Conservation (phyloP, 345 rosid species). For the Abelmoschus esculentus region DNA sequence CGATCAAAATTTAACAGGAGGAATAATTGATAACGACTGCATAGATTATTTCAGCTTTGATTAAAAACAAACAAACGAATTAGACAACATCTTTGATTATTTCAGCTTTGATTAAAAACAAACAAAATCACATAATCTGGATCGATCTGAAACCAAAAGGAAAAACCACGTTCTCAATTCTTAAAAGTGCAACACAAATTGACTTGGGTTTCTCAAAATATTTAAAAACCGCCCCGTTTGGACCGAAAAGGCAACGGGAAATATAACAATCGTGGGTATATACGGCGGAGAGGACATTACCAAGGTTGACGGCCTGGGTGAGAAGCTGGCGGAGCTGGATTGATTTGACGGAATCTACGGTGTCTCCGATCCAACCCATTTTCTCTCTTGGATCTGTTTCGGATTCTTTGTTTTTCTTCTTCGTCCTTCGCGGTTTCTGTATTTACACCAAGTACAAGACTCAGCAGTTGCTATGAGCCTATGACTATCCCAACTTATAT, state of each 20-base stretch:
- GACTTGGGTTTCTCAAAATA: too few species aligned
- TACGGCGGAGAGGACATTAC: constrained; percentile 21
- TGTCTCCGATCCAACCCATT: constrained; percentile 81
- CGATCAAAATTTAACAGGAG: background rate
- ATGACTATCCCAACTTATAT: too few species aligned
- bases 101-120: too few species aligned
- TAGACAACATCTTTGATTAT: too few species aligned
- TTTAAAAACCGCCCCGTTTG: too few species aligned
- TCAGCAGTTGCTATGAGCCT: background rate
- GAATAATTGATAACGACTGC: background rate
- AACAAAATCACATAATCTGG: background rate
- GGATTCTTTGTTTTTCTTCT: background rate
- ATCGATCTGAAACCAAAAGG: background rate
- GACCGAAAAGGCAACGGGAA: background rate
- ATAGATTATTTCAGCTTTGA: too few species aligned
- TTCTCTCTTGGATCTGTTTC: background rate
- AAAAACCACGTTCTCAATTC: background rate
- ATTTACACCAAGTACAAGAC: background rate
- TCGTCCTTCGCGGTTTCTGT: background rate
- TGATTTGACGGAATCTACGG: constrained; percentile 64
- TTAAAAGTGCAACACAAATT: background rate
- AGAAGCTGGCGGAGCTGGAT: constrained; percentile 84
- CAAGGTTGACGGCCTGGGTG: constrained; percentile 72
- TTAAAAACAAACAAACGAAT: too few species aligned
- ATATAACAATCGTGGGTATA: background rate